Evolutionary conservation across 2,329 filamentous ascomycete genomes (phyloP), one percentile per base, ranked within the genome.

Genomic region (Monilinia aucupariae): DNA sequence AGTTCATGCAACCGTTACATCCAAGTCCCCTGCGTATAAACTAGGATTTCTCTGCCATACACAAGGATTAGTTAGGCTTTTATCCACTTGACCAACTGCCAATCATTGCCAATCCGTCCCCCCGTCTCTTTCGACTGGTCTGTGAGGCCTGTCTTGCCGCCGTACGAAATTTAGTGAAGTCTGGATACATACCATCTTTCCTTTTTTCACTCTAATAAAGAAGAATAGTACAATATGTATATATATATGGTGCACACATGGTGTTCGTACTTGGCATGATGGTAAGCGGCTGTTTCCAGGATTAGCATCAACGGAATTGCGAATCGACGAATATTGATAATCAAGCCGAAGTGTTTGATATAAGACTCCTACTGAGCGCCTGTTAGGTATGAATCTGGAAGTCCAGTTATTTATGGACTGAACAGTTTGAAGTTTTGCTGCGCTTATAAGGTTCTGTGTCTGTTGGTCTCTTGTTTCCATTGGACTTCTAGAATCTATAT

Each of bases 271-370:
- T 34, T 12, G 30, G 4, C 25, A 49, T 48, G 43, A 43, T 59
- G 30, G 59, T 39, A 62, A 56, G 61, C 53, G 53, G 53, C 61
- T 62, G 61, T 59, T 37, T 48, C 61, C 61, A 59, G 53, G 53
- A 59, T 62, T 62, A 62, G 61, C 13, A 62, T 43, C 61, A 62
- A 41, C 13, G n/a, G 8, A 39, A 41, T 20, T 30, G 53, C 48
- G 25, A 41, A 54, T 54, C 9, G 34, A 58, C 25, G 51, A 37
- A 17, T 51, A 27, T 51, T 45, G 53, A 15, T 53, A 62, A 59
- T 62, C 53, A 34, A 48, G 51, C 30, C 51, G 9, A 45, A 22
- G 12, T 34, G 53, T 49, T 62, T 47, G 30, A 48, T 62, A 62
- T 62, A 62, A 62, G 59, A 62, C 51, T 32, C 39, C 51, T 47